phyloP scores from a whole-genome alignment of 2,329 filamentous ascomycete genomes.

The Stagonosporopsis cucurbitacearum region DNA sequence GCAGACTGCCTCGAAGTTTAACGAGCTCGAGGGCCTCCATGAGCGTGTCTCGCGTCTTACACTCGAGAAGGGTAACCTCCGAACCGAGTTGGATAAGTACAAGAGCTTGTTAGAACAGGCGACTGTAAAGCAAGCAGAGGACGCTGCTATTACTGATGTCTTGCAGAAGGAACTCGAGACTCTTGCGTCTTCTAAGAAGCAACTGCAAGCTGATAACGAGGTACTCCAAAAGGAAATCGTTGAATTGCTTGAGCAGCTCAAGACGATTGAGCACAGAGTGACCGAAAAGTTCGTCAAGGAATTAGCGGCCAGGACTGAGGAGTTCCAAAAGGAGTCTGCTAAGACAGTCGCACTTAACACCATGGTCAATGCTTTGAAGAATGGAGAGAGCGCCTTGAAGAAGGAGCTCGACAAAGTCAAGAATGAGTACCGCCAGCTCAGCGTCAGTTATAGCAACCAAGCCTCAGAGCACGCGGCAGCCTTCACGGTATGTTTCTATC shows the following conservation, averaged over 20 bases:
- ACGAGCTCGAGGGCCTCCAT: conserved; percentile 29
- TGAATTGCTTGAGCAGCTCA: conserved; percentile 26
- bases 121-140: conserved; percentile 13
- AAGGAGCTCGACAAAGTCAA: conserved; percentile 31
- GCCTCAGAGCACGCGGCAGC: conserved; percentile 28
- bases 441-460: conserved; percentile 32
- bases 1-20: conserved; percentile 26
- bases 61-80: conserved; percentile 39
- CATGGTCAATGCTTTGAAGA: conserved; percentile 22
- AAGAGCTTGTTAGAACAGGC: conserved; percentile 23
- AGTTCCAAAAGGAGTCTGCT: conserved; percentile 26
- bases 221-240: conserved; percentile 21
- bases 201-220: conserved; percentile 24
- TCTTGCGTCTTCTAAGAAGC: conserved; percentile 25
- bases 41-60: conserved; percentile 37
- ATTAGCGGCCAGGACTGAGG: conserved; percentile 24
- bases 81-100: conserved; percentile 32
- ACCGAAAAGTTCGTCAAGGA: conserved; percentile 25
- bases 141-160: conserved; percentile 12
- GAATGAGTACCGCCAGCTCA: conserved; percentile 21
- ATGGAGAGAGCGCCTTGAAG: conserved; percentile 15
- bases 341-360: conserved; percentile 28
- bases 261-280: conserved; percentile 20
- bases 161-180: conserved; percentile 26
- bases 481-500: conserved; percentile 24